phyloP scores from a whole-genome alignment of 2,329 filamentous ascomycete genomes.

The Verticillium isaacii region DNA sequence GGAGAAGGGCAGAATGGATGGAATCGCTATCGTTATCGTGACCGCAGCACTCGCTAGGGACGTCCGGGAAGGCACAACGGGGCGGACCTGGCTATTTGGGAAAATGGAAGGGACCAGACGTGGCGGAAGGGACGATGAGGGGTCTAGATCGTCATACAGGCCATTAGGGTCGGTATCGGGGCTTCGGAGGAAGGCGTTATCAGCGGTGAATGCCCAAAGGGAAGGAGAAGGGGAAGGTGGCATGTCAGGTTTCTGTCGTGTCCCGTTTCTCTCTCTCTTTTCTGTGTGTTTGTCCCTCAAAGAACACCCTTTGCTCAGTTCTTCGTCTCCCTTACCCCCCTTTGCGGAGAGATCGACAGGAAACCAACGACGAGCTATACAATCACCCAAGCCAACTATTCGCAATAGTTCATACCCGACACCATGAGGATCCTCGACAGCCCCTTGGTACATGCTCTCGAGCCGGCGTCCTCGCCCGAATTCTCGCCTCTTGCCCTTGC shows the following conservation, averaged over 20 bases:
- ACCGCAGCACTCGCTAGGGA: background rate
- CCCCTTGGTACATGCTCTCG: slow-evolving; percentile 6
- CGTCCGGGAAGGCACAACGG: background rate
- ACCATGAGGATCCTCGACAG: slow-evolving; percentile 11
- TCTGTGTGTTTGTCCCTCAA: background rate
- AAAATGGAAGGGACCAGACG: background rate
- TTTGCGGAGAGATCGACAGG: background rate
- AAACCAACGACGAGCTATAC: background rate
- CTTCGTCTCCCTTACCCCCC: background rate
- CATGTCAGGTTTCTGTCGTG: background rate
- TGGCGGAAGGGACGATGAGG: background rate
- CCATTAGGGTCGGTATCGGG: background rate
- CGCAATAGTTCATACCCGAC: background rate
- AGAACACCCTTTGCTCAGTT: background rate
- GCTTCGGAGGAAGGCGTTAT: background rate
- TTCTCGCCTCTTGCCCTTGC: slow-evolving; percentile 47
- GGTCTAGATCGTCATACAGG: background rate
- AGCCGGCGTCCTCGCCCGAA: slow-evolving; percentile 38
- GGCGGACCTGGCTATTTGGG: background rate
- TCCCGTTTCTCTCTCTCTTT: background rate
- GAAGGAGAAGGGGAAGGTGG: background rate
- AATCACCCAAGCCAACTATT: background rate
- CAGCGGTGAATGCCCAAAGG: background rate
- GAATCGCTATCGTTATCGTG: background rate
- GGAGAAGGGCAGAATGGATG: background rate